Evolutionary conservation across 192 early-diverging fungal genomes (phyloP).

Genomic region (Gaertneriomyces semiglobifer): DNA sequence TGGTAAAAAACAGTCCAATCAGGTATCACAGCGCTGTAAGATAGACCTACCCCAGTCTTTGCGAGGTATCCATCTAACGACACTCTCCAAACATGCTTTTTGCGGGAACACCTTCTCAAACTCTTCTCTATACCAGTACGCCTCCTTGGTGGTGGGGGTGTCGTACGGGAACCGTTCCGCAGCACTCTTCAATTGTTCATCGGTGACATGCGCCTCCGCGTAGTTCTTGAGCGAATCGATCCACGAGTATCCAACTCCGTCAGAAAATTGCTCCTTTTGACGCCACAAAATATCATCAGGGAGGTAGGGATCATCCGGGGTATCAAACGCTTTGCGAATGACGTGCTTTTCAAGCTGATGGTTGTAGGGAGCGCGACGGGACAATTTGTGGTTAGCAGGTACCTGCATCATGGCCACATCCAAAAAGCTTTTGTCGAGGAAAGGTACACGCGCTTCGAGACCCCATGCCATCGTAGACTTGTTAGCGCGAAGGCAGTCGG

Average conservation of each 20-base stretch:
- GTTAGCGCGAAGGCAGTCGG: conserved; percentile 97
- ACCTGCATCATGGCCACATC: conserved; percentile 85
- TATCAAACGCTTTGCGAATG: conserved; percentile 93
- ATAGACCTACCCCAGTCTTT: conserved; percentile 80
- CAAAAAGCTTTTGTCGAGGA: conserved; percentile 90
- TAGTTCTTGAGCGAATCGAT: conserved; percentile 90
- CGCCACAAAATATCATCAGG: conserved; percentile 91
- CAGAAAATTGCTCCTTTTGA: conserved; percentile 99
- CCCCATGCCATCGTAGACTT: conserved; percentile 99
- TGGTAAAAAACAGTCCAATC: neutral
- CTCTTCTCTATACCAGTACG: conserved; percentile 87
- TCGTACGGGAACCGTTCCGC: conserved; percentile 76
- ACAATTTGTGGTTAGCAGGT: conserved; percentile 79
- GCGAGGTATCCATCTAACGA: conserved; percentile 94
- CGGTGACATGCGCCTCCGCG: conserved; percentile 66
- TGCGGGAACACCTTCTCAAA: conserved; percentile 96
- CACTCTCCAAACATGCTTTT: conserved; percentile 80
- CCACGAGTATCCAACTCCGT: conserved; percentile 98
- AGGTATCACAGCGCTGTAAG: neutral
- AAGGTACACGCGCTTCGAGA: conserved; percentile 96
- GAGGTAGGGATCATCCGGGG: conserved; percentile 78
- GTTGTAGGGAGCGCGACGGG: conserved; percentile 59
- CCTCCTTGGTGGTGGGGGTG: conserved; percentile 94
- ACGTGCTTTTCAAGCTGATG: conserved; percentile 90
- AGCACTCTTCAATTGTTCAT: conserved; percentile 69